Evolutionary conservation across 1,139 yeast species (phyloP), one percentile per base, ranked within the genome.

Genomic region (Candida sp.): DNA sequence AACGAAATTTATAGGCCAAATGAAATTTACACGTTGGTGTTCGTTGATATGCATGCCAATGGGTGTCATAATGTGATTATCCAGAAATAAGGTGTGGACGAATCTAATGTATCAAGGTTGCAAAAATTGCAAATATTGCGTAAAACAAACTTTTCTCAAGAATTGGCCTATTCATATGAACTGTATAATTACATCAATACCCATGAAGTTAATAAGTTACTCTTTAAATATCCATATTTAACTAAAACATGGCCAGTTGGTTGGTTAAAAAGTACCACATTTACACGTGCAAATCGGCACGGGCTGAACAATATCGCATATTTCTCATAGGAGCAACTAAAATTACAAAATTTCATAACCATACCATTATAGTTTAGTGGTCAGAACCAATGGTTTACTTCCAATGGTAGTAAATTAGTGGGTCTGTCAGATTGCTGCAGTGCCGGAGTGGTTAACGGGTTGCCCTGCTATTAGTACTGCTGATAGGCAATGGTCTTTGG

Each of bases 391-490:
- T 12, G 19, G 3, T 11, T 32, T 32, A 7, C 12, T 9, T n/a
- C 19, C 19, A 6, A 32, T 32, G n/a, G 34, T 12, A 32, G 19
- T 32, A 32, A 32, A 12, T 32, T 32, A 11, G 2, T 32, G 34
- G 19, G 19, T 32, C 19, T 32, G 19, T 12, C 19, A 12, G 50
- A 50, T 15, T 43, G 81, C 74, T 69, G 73, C 85, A 78, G 86
- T 82, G 87, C 85, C 87, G 87, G 87, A 82, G 87, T 81, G 87
- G 87, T 82, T 82, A 82, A 82, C 87, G 87, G 86, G 87, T 79
- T 80, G 83, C 87, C 87, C 87, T 81, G 86, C 86, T 81, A 79
- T 42, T 47, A 49, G 11, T 47, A 48, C 54, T 79, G 70, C 60
- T 79, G 56, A 59, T 47, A 82, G 87, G 87, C 81, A 81, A 80